A percentile compares a stretch with the other conserved stretches of the same genome.
Conservation (phyloP, 768 basidiomycete genomes). For the Pleurotus cornucopiae region DNA sequence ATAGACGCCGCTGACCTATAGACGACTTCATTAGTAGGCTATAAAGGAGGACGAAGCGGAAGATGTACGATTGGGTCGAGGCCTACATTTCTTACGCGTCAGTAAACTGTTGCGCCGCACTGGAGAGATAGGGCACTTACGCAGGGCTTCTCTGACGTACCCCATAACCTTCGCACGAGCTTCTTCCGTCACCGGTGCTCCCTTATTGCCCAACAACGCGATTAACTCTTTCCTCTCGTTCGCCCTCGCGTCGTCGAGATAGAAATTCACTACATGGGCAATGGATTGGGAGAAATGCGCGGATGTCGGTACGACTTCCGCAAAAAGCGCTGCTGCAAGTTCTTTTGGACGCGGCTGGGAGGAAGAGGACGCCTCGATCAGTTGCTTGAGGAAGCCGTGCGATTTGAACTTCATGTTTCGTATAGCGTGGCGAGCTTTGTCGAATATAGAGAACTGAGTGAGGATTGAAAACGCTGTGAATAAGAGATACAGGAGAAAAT, state of each 20-base stretch:
- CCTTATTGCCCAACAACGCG: slow-evolving; percentile 25
- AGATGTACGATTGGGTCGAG: slow-evolving; percentile 28
- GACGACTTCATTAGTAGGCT: slow-evolving; percentile 6
- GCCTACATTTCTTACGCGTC: slow-evolving; percentile 14
- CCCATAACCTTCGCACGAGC: slow-evolving; percentile 28
- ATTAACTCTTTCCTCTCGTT: slow-evolving; percentile 33
- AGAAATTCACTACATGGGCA: slow-evolving; percentile 57
- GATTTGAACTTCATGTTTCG: slow-evolving; percentile 18
- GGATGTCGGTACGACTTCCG: slow-evolving; percentile 51
- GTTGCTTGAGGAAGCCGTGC: slow-evolving; percentile 26
- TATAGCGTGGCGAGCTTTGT: slow-evolving; percentile 12
- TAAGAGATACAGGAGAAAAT: background rate
- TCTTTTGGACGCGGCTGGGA: slow-evolving; percentile 20
- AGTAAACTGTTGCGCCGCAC: no score
- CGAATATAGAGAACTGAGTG: slow-evolving; percentile 8
- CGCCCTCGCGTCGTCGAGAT: slow-evolving; percentile 35
- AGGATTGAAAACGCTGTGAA: background rate
- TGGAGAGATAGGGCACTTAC: slow-evolving; percentile 19
- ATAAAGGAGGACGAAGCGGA: background rate
- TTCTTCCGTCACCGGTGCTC: slow-evolving; percentile 13
- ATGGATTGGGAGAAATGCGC: slow-evolving; percentile 53
- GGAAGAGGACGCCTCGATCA: slow-evolving; percentile 13
- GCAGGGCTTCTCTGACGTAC: slow-evolving; percentile 44
- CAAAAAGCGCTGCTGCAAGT: slow-evolving; percentile 47
- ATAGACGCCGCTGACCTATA: slow-evolving; percentile 37